Conservation (phyloP, 768 basidiomycete genomes). For the Sporobolomyces pararoseus region DNA sequence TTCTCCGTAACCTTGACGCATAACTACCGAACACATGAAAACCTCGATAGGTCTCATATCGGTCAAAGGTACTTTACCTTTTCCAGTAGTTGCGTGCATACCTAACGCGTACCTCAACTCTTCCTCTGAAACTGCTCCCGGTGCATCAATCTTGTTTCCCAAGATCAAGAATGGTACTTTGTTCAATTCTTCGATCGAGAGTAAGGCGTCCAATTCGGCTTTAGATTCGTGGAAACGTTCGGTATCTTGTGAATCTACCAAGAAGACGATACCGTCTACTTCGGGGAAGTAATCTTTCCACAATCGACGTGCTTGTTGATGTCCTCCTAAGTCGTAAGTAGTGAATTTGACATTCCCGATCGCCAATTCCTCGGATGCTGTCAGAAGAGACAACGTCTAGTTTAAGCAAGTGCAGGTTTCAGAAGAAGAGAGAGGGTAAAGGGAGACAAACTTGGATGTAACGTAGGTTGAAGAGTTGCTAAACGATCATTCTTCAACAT, state of each 20-base stretch:
- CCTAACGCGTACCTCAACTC: conserved; percentile 92
- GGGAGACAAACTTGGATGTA: conserved; percentile 80
- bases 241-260: conserved; percentile 94
- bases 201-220: conserved; percentile 90
- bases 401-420: background rate
- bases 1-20: conserved; percentile 97
- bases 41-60: conserved; percentile 98
- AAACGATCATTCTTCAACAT: conserved; percentile 99
- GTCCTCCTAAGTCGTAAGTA: conserved; percentile 95
- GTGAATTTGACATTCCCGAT: conserved; percentile 99
- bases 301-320: conserved; percentile 94
- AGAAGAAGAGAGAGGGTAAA: background rate
- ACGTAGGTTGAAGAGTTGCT: conserved; percentile 93
- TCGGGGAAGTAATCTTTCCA: conserved; percentile 99
- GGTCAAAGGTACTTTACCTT: conserved; percentile 95
- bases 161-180: conserved; percentile 98
- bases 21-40: conserved; percentile 99
- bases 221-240: conserved; percentile 96
- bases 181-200: conserved; percentile 88
- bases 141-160: conserved; percentile 99
- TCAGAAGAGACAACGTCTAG: background rate
- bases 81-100: conserved; percentile 98
- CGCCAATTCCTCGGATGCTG: conserved; percentile 96
- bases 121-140: conserved; percentile 94
- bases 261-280: conserved; percentile 96